Percentiles rank a stretch among this genome's conserved stretches.
Evolutionary conservation across 306 rosid species (phyloP).

Genomic region (Clitoria ternatea): DNA sequence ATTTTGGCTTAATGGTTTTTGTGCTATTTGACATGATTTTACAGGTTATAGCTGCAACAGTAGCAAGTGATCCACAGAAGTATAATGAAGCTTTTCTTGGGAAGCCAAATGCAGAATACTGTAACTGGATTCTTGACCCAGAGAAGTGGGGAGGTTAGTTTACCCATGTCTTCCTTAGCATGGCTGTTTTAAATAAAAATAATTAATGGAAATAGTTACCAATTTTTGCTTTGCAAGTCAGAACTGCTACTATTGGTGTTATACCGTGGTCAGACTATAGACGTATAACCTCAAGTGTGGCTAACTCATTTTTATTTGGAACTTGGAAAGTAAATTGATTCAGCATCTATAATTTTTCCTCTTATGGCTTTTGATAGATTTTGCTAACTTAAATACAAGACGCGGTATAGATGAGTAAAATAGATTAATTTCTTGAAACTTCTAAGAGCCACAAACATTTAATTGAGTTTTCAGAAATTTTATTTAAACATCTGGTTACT

Average conservation of each 20-base stretch:
- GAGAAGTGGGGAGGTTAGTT: constrained; percentile 98
- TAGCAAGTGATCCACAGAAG: constrained; percentile 75
- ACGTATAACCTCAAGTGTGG: neutral
- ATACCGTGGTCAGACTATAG: neutral
- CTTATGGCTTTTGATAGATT: neutral
- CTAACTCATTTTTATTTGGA: neutral
- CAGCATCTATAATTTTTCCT: neutral
- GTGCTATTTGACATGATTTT: constrained; percentile 17
- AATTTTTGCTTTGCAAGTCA: constrained; percentile 1
- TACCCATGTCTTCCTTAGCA: neutral
- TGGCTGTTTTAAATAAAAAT: neutral
- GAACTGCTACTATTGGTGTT: constrained; percentile 17
- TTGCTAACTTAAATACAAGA: neutral
- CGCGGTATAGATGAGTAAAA: neutral
- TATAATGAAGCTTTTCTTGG: constrained; percentile 91
- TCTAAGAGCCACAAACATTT: neutral
- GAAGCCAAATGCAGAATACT: constrained; percentile 79
- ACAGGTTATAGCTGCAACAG: constrained; percentile 93
- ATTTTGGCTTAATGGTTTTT: constrained; percentile 7
- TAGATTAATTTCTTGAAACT: neutral
- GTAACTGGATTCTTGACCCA: constrained; percentile 86
- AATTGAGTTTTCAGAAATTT: neutral
- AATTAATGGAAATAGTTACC: neutral
- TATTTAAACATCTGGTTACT: neutral
- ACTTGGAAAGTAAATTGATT: neutral